phyloP scores from a whole-genome alignment of 805 yeast genomes.

The Schizosaccharomyces octosporus region DNA sequence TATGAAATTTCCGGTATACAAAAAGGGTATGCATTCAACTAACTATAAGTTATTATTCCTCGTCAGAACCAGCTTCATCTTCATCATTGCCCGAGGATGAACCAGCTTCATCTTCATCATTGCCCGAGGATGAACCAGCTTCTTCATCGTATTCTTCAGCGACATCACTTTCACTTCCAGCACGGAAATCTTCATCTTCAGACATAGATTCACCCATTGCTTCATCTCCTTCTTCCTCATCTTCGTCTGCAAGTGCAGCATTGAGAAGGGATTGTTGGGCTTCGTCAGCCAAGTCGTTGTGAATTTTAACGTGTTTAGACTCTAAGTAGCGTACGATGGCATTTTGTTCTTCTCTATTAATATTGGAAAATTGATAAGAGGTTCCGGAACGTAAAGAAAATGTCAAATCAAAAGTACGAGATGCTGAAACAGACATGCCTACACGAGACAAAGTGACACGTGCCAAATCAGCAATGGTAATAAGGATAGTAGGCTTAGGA shows the following conservation, averaged over 20 bases:
- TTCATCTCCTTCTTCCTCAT: conserved; percentile 24
- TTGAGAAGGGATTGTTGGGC: conserved; percentile 33
- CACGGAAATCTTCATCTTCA: conserved; percentile 63
- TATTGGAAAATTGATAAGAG: conserved; percentile 65
- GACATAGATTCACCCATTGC: conserved; percentile 48
- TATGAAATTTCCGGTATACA: not conserved
- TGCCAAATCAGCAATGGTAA: conserved; percentile 63
- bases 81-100: not conserved
- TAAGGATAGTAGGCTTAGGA: conserved; percentile 80
- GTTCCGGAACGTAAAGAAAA: conserved; percentile 40
- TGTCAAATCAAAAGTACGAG: conserved; percentile 83
- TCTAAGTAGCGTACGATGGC: conserved; percentile 50
- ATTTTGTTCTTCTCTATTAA: conserved; percentile 72
- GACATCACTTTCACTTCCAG: conserved; percentile 34
- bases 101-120: not conserved
- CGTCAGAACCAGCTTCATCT: not conserved
- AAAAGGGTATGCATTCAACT: not conserved
- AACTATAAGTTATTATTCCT: not conserved
- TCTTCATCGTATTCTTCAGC: conserved; percentile 73
- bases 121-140: not conserved
- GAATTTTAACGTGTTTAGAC: conserved; percentile 53
- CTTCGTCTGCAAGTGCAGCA: conserved; percentile 51
- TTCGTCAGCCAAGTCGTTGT: conserved; percentile 74
- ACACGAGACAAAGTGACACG: conserved; percentile 68
- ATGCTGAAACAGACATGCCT: conserved; percentile 48